phyloP scores from a whole-genome alignment of 139 green algal species.

The Mesostigma viride region DNA sequence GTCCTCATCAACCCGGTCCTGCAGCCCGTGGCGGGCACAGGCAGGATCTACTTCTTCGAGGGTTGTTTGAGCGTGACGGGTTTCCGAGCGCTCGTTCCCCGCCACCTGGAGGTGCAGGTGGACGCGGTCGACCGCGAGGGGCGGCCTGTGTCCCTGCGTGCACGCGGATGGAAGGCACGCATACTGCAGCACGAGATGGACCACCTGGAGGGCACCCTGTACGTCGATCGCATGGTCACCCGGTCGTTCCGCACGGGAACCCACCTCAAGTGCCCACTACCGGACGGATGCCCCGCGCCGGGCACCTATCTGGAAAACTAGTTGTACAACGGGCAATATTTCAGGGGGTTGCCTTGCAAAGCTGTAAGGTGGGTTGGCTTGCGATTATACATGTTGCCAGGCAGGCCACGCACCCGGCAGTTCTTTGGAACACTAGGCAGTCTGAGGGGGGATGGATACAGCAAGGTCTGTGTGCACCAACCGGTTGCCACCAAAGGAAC shows the following conservation, averaged over 20 bases:
- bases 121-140: slow-evolving; percentile 19
- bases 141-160: slow-evolving; percentile 12
- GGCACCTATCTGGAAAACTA: background rate
- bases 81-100: slow-evolving; percentile 27
- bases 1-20: slow-evolving; percentile 36
- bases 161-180: slow-evolving; percentile 25
- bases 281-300: slow-evolving; percentile 1
- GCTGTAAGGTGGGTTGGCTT: no score
- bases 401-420: no score
- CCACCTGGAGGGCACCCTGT: slow-evolving; percentile 31
- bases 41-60: slow-evolving; percentile 29
- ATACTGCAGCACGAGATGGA: slow-evolving; percentile 38
- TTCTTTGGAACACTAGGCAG: no score
- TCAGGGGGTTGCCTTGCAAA: no score
- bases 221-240: slow-evolving; percentile 30
- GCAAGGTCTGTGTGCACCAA: no score
- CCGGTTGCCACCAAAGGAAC: no score
- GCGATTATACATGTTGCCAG: no score
- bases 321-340: no score
- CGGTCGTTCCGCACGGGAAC: slow-evolving; percentile 24
- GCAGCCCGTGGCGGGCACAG: background rate
- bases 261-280: slow-evolving; percentile 17
- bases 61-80: slow-evolving; percentile 32
- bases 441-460: no score
- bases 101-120: slow-evolving; percentile 24